Base-by-base conservation (phyloP, 352 stramenopile species). In the Phytophthora pluvialis region DNA sequence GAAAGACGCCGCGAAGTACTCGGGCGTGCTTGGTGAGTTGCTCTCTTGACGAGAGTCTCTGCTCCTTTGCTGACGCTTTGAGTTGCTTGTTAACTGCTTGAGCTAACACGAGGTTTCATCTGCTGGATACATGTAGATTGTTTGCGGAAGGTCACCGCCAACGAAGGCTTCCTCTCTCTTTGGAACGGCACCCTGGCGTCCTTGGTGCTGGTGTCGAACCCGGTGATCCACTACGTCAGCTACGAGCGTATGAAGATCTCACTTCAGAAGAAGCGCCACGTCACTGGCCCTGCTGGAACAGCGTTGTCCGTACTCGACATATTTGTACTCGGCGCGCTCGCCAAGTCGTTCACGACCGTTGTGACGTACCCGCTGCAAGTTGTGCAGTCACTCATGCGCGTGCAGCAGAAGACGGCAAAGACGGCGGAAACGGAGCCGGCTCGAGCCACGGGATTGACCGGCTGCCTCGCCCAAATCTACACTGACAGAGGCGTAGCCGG, bases 311-410 rank as follows among this genome's bases (percentile, higher is more conserved):
- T 81, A 21, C 54, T 88, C 51, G 90, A 98, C 64, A 95, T 97
- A 26, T 98, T 98, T 64, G 40, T 97, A 10, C 81, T 97, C 29
- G 93, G 93, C 11, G 93, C 94, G 25, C 59, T 97, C 44, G 91
- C 94, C 26, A 98, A 98, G 73, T 88, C 86, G 29, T 68, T 98
- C 38, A 96, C 94, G 10, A 98, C 95, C 8, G 73, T 98, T 5
- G 43, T 93, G 9, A 98, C 95, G 38, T 98, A 98, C 77, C 95
- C 95, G 36, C 76, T 98, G 31, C 95, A 99, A 80, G 78, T 98
- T 48, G 88, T 90, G 44, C 95, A 99, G 75, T 90, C 90, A 26
- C 74, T 96, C 32, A 81, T 99, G 75, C 83, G 94, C 39, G 64
- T 95, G 57, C 77, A 89, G 33, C 72, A 82, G 47, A 78, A 83